phyloP scores from a whole-genome alignment of 768 basidiomycete genomes.

The Naganishia kalamii region DNA sequence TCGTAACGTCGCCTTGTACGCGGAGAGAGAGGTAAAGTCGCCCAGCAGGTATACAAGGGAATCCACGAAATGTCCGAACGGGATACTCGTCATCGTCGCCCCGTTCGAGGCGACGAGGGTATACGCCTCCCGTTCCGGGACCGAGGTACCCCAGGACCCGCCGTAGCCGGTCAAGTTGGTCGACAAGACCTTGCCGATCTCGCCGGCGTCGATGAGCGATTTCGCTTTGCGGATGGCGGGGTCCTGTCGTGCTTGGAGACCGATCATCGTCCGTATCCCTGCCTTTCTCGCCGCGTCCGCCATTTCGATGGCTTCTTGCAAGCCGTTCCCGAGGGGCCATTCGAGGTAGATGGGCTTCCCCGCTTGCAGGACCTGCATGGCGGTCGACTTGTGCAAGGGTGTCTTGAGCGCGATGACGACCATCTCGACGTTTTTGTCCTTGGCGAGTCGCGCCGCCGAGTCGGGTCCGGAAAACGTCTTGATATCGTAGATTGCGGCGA shows the following conservation, averaged over 20 bases:
- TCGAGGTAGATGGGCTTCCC: neutral
- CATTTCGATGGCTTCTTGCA: neutral
- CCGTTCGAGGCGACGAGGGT: neutral
- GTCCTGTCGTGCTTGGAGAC: neutral
- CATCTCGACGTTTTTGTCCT: neutral
- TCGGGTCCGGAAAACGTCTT: neutral
- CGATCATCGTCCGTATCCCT: neutral
- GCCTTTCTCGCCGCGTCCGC: neutral
- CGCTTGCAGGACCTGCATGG: neutral
- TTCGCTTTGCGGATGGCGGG: neutral
- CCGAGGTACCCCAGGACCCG: neutral
- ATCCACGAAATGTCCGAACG: neutral
- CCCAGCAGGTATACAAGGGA: neutral
- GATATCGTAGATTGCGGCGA: neutral
- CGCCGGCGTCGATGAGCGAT: neutral
- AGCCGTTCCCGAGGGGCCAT: neutral
- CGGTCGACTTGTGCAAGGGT: neutral
- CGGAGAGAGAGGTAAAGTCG: neutral
- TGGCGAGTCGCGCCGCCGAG: neutral
- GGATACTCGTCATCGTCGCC: neutral
- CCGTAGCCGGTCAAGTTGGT: neutral
- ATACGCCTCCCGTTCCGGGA: neutral
- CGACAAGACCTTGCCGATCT: neutral
- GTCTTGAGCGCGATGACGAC: neutral
- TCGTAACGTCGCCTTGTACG: neutral